These are phyloP conservation scores for Margaritispora aquatica DNA, from an alignment of 495 filamentous ascomycete species.

Conservation along the genomic window DNA sequence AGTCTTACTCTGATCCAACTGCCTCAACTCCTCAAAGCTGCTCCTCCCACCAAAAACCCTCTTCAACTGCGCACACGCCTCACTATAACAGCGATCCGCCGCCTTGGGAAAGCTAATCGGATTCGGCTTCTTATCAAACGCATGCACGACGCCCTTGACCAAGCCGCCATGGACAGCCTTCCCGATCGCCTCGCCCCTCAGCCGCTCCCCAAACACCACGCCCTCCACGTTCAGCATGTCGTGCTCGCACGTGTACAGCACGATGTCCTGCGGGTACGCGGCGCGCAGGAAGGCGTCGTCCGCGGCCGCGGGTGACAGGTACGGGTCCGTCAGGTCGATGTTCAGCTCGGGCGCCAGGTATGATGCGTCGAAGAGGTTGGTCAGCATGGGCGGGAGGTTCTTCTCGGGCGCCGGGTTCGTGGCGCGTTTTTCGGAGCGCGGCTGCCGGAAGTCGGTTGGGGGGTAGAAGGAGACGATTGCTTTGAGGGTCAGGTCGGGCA, in stretches of 20 bases:
- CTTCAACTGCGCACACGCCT: conserved; percentile 38
- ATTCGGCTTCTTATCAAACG: conserved; percentile 83
- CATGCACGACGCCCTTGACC: conserved; percentile 69
- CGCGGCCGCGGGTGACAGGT: conserved; percentile 58
- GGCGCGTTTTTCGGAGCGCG: conserved; percentile 65
- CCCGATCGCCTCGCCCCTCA: conserved; percentile 40
- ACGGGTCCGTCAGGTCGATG: conserved; percentile 43
- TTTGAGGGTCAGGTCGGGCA: conserved; percentile 42
- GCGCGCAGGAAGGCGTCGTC: conserved; percentile 41
- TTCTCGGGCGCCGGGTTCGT: conserved; percentile 35
- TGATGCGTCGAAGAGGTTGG: conserved; percentile 75
- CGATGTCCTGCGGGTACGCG: conserved; percentile 56
- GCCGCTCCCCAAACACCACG: conserved; percentile 55
- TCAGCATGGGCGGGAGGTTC: conserved; percentile 41
- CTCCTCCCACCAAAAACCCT: conserved; percentile 29
- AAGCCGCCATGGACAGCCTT: conserved; percentile 66
- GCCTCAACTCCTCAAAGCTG: conserved; percentile 18
- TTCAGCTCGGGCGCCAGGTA: conserved; percentile 57
- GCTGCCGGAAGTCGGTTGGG: conserved; percentile 71
- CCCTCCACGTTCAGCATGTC: conserved; percentile 85
- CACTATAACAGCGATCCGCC: conserved; percentile 33
- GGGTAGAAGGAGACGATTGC: conserved; percentile 71
- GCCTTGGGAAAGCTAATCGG: conserved; percentile 48
- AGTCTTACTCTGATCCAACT: conserved; percentile 10
- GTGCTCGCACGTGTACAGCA: conserved; percentile 79